Percentiles rank a stretch among this genome's conserved stretches.
Conservation (phyloP, 2,329 filamentous ascomycete species). For the Cryphonectria radicalis region DNA sequence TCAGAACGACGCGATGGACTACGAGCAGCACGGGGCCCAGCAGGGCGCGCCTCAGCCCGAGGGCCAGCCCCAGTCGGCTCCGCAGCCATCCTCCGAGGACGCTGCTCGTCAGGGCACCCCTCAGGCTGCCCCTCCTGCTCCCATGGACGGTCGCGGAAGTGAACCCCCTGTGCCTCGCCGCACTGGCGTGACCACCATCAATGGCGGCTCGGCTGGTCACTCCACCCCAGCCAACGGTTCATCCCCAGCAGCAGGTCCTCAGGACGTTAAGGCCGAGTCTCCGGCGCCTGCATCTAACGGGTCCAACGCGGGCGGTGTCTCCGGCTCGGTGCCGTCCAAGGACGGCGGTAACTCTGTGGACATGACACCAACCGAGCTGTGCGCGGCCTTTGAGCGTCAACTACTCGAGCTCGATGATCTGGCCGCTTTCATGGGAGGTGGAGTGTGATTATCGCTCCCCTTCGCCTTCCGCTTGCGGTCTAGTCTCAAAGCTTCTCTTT, state of each 20-base stretch:
- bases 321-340: constrained; percentile 26
- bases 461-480: constrained; percentile 19
- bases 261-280: constrained; percentile 39
- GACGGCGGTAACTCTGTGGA: constrained; percentile 42
- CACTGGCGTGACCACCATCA: constrained; percentile 62
- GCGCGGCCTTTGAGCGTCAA: constrained; percentile 62
- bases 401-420: constrained; percentile 64
- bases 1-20: constrained; percentile 61
- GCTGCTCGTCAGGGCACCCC: constrained; percentile 29
- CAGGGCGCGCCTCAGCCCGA: constrained; percentile 42
- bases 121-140: constrained; percentile 24
- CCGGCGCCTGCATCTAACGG: constrained; percentile 37
- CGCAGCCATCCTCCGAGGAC: constrained; percentile 8
- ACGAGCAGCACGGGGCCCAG: constrained; percentile 50
- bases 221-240: constrained; percentile 53
- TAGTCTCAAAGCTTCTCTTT: constrained; percentile 15
- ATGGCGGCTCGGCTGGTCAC: constrained; percentile 56
- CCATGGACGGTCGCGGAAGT: constrained; percentile 50
- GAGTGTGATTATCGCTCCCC: constrained; percentile 49
- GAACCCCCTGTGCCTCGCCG: constrained; percentile 58
- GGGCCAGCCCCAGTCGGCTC: constrained; percentile 36
- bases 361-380: constrained; percentile 64
- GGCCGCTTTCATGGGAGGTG: constrained; percentile 66
- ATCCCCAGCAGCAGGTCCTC: constrained; percentile 38
- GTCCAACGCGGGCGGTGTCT: constrained; percentile 33